Percentiles rank a stretch among this genome's conserved stretches.
These are phyloP conservation scores for Zygosaccharomyces pseudorouxii DNA, from an alignment of 805 yeast species.

Conservation along the genomic window DNA sequence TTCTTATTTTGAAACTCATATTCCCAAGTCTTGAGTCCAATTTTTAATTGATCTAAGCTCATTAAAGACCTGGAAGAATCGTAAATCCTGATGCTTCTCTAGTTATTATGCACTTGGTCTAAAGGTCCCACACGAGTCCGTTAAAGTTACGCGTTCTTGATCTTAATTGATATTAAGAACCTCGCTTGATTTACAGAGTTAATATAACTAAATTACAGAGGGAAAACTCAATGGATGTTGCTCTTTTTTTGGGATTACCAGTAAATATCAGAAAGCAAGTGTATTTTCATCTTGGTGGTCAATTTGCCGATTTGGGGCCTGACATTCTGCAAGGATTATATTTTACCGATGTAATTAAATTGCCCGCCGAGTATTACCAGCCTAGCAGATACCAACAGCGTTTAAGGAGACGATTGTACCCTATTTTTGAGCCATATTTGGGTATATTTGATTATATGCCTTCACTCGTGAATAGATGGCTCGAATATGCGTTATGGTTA, in stretches of 20 bases:
- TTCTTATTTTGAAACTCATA: slow-evolving; percentile 37
- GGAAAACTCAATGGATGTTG: slow-evolving; percentile 10
- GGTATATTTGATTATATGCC: slow-evolving; percentile 27
- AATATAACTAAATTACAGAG: not conserved
- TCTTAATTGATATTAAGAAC: not conserved
- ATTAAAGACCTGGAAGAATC: not conserved
- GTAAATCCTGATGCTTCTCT: not conserved
- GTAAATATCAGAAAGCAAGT: slow-evolving; percentile 24
- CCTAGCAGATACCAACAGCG: slow-evolving; percentile 4
- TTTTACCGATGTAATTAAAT: slow-evolving; percentile 1
- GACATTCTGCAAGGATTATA: slow-evolving; percentile 9
- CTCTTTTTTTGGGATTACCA: slow-evolving; percentile 24
- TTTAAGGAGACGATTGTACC: slow-evolving; percentile 11
- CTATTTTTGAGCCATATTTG: slow-evolving; percentile 19
- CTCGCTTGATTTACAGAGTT: not conserved
- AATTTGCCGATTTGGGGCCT: slow-evolving; percentile 12
- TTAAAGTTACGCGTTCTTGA: not conserved
- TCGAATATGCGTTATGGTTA: slow-evolving; percentile 25
- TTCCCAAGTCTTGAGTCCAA: slow-evolving; percentile 54
- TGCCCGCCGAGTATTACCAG: slow-evolving; percentile 4
- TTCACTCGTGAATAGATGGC: slow-evolving; percentile 23
- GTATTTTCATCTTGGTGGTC: slow-evolving; percentile 24
- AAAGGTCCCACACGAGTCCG: not conserved
- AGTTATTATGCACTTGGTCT: not conserved
- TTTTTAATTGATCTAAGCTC: slow-evolving; percentile 32